Evolutionary conservation across 768 basidiomycete genomes (phyloP).

Genomic region (Terana coerulea): DNA sequence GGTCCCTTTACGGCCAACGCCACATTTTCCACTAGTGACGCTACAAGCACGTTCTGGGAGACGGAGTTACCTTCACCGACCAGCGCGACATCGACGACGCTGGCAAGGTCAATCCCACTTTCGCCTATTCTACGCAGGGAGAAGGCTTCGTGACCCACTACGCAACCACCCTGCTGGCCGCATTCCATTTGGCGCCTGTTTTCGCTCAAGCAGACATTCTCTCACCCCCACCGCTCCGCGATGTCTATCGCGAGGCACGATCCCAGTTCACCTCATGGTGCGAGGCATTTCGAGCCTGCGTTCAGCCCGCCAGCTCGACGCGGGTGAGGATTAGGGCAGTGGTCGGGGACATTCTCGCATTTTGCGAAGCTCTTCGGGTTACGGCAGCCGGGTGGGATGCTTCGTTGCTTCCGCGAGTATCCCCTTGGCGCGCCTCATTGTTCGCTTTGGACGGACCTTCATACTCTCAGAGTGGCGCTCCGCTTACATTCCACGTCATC

Average conservation of each 20-base stretch:
- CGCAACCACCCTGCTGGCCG: conserved; percentile 36
- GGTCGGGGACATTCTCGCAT: conserved; percentile 15
- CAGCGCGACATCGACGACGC: conserved; percentile 16
- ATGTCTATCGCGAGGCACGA: not conserved
- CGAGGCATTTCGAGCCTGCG: conserved; percentile 1
- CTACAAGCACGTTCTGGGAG: conserved; percentile 34
- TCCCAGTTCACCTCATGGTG: conserved; percentile 12
- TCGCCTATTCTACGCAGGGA: conserved; percentile 36
- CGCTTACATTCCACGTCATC: conserved; percentile 19
- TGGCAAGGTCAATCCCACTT: conserved; percentile 41
- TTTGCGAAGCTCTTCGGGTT: conserved; percentile 9
- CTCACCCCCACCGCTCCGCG: not conserved
- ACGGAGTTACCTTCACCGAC: conserved; percentile 36
- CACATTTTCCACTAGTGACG: conserved; percentile 14
- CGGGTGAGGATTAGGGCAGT: conserved; percentile 16
- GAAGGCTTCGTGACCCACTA: conserved; percentile 39
- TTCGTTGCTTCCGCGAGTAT: not conserved
- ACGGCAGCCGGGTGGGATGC: not conserved
- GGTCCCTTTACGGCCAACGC: too few relatives aligned
- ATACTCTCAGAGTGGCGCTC: conserved; percentile 9
- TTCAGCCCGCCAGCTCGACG: not conserved
- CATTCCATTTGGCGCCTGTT: conserved; percentile 38
- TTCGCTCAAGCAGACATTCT: not conserved
- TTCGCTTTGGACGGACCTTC: conserved; percentile 11
- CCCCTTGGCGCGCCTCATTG: conserved; percentile 8